These are phyloP conservation scores for Verticillium albo-atrum DNA, from an alignment of 2,329 filamentous ascomycete species.

Conservation along the genomic window DNA sequence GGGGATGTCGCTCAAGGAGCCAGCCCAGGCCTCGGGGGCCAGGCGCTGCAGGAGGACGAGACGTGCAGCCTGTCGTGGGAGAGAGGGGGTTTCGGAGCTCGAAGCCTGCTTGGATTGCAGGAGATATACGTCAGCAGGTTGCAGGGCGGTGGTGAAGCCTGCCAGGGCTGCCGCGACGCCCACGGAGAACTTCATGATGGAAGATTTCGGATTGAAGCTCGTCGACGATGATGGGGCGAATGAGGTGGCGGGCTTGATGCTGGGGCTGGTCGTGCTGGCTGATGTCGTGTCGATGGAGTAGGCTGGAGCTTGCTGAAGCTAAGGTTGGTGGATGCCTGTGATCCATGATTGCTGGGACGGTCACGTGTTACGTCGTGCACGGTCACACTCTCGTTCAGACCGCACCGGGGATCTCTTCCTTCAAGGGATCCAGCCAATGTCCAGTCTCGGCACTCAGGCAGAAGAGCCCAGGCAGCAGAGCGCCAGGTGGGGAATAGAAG, in stretches of 20 bases:
- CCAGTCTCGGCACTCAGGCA: background rate
- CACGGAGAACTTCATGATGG: conserved; percentile 38
- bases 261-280: background rate
- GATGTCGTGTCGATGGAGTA: conserved; percentile 7
- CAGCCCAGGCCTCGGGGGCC: conserved; percentile 36
- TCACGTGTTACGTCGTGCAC: background rate
- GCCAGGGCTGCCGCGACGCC: conserved; percentile 33
- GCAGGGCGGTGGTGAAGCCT: conserved; percentile 32
- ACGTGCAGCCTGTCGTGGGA: conserved; percentile 50
- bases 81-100: conserved; percentile 29
- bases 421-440: background rate
- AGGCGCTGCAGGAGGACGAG: conserved; percentile 57
- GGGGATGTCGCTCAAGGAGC: conserved; percentile 41
- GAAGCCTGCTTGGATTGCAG: conserved; percentile 31
- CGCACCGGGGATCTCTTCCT: background rate
- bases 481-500: background rate
- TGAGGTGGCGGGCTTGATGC: conserved; percentile 1
- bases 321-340: background rate
- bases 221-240: background rate
- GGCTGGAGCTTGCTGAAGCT: conserved; percentile 4
- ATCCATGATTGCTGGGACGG: background rate
- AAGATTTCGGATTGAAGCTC: background rate
- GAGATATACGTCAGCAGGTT: conserved; percentile 50
- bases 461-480: background rate
- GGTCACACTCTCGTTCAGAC: background rate